Conservation (phyloP, 306 rosid genomes). For the Neltuma alba region DNA sequence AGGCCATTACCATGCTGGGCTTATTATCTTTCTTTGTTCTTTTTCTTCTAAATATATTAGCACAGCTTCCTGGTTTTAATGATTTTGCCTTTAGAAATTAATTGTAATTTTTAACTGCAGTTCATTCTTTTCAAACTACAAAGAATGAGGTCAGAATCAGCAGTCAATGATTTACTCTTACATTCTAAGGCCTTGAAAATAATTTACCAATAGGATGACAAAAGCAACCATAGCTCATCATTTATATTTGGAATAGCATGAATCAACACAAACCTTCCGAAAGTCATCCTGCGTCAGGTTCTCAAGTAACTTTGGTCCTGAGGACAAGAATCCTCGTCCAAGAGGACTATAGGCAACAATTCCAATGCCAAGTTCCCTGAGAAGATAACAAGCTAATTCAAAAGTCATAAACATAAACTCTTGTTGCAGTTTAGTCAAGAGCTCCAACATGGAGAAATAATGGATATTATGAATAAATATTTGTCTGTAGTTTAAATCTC, state of each 20-base stretch:
- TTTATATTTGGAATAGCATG: no score
- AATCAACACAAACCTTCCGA: conserved; percentile 46
- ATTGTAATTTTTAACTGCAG: no score
- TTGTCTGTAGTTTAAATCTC: not conserved
- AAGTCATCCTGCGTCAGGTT: conserved; percentile 33
- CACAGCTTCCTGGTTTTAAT: no score
- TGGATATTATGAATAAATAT: not conserved
- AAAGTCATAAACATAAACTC: not conserved
- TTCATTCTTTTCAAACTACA: no score
- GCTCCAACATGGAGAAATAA: not conserved
- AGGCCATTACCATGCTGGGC: no score
- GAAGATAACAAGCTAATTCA: not conserved
- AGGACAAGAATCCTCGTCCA: conserved; percentile 59
- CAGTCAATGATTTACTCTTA: not conserved
- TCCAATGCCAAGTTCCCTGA: conserved; percentile 62
- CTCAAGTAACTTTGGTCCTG: conserved; percentile 45
- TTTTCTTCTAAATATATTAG: no score
- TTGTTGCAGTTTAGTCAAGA: not conserved
- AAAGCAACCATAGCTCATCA: not conserved
- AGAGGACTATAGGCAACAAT: conserved; percentile 70
- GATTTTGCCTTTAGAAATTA: no score
- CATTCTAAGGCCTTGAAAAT: not conserved
- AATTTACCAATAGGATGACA: not conserved
- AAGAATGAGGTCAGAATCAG: not conserved
- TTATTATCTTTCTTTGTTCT: no score